These are phyloP conservation scores for Microglena sp. DNA, from an alignment of 139 green algal species.

Conservation along the genomic window DNA sequence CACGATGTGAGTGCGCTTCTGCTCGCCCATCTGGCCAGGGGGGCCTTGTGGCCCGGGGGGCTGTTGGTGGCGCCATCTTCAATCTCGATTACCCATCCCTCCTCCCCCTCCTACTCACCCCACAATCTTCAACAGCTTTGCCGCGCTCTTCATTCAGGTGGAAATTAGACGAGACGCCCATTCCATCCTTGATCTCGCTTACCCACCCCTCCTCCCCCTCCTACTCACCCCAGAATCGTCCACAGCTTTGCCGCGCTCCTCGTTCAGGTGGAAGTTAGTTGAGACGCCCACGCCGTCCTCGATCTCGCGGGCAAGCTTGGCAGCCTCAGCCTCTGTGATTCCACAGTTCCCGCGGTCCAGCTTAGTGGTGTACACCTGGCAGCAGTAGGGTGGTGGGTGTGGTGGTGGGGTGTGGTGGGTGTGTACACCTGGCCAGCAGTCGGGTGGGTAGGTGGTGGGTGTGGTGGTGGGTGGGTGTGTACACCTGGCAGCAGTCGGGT, in stretches of 20 bases:
- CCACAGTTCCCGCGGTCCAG: constrained; percentile 34
- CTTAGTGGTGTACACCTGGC: constrained; percentile 21
- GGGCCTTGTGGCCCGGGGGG: background rate
- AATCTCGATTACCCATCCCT: background rate
- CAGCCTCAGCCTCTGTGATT: constrained; percentile 62
- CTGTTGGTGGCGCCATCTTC: background rate
- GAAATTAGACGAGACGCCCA: constrained; percentile 33
- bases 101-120: background rate
- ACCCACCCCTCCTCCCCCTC: background rate
- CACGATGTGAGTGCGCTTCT: no score
- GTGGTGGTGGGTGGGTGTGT: no score
- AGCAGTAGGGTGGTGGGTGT: background rate
- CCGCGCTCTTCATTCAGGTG: constrained; percentile 78
- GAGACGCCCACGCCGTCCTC: constrained; percentile 24
- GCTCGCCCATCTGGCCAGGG: no score
- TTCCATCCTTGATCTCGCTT: background rate
- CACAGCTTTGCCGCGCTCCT: constrained; percentile 64
- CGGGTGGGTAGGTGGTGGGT: no score
- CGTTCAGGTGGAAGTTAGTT: constrained; percentile 63
- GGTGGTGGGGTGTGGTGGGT: no score
- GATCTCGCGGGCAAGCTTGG: constrained; percentile 73
- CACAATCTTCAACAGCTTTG: constrained; percentile 32
- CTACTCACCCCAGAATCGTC: constrained; percentile 21
- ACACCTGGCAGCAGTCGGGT: no score
- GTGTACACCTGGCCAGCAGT: no score